Evolutionary conservation across 2,329 filamentous ascomycete genomes (phyloP).

Genomic region (Aspergillus neoniger): DNA sequence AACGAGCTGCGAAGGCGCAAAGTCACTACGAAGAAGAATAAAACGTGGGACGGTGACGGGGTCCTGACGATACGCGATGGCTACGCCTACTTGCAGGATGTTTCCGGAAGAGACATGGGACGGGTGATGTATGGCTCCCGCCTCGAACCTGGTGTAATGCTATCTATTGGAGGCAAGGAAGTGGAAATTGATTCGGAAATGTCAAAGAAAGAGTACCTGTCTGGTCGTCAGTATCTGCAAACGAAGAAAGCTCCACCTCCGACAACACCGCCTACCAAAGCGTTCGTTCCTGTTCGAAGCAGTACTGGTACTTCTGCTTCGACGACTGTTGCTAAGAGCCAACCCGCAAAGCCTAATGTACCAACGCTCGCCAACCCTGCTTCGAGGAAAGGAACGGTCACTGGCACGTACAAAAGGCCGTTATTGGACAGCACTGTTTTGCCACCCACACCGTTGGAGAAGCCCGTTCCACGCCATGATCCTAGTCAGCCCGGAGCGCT

Average conservation of each 20-base stretch:
- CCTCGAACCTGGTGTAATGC: slow-evolving; percentile 60
- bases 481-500: slow-evolving; percentile 61
- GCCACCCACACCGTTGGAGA: slow-evolving; percentile 46
- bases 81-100: slow-evolving; percentile 62
- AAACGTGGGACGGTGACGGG: slow-evolving; percentile 76
- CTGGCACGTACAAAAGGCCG: slow-evolving; percentile 63
- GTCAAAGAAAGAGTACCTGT: slow-evolving; percentile 59
- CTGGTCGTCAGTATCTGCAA: slow-evolving; percentile 31
- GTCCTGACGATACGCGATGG: slow-evolving; percentile 60
- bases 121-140: slow-evolving; percentile 57
- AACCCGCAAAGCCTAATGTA: slow-evolving; percentile 15
- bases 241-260: slow-evolving; percentile 28
- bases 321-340: slow-evolving; percentile 16
- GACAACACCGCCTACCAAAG: slow-evolving; percentile 21
- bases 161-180: slow-evolving; percentile 68
- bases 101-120: slow-evolving; percentile 65
- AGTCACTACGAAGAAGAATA: slow-evolving; percentile 70
- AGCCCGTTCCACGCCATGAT: slow-evolving; percentile 66
- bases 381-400: slow-evolving; percentile 45
- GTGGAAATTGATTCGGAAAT: slow-evolving; percentile 67
- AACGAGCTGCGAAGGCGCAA: slow-evolving; percentile 57
- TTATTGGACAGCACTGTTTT: slow-evolving; percentile 56
- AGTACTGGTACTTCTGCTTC: slow-evolving; percentile 12
- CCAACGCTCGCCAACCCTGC: slow-evolving; percentile 31
- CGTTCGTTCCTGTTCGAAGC: slow-evolving; percentile 20